phyloP scores from a whole-genome alignment of 2,329 filamentous ascomycete species.

The Dactylella cylindrospora region DNA sequence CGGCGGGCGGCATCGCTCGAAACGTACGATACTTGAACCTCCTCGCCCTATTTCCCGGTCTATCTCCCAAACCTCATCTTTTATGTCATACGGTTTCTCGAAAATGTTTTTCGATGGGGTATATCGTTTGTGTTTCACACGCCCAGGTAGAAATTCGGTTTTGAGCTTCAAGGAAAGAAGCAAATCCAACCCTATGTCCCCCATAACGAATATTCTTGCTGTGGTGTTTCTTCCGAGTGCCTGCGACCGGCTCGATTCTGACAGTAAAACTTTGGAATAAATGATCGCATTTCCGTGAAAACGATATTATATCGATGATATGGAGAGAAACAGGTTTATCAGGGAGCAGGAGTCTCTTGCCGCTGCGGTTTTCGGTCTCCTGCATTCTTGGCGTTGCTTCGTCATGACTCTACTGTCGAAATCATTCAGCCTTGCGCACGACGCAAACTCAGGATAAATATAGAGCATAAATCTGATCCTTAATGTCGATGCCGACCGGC shows the following conservation, averaged over 20 bases:
- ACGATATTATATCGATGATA: not conserved
- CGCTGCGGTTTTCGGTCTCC: not conserved
- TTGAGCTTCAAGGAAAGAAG: conserved; percentile 1
- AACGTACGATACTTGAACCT: conserved; percentile 1
- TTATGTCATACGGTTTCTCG: not conserved
- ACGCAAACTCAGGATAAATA: conserved; percentile 1
- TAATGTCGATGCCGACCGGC: not conserved
- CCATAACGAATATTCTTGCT: not conserved
- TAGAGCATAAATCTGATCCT: not conserved
- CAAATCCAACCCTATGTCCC: not conserved
- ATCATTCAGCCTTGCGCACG: not conserved
- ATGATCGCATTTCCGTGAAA: not conserved
- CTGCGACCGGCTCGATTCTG: not conserved
- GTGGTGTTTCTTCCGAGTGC: not conserved
- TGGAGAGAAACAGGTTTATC: too few relatives aligned
- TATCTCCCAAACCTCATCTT: conserved; percentile 10
- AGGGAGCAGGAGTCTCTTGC: too few relatives aligned
- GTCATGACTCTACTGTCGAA: not conserved
- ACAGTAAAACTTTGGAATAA: not conserved
- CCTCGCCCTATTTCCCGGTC: not conserved
- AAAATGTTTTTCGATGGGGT: not conserved
- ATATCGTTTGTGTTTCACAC: conserved; percentile 1
- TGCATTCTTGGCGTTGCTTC: not conserved
- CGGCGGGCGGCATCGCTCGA: not conserved
- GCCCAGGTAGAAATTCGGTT: conserved; percentile 3